A percentile compares a stretch with the other conserved stretches of the same genome.
Conservation (phyloP, 805 yeast species). For the Starmera dryadoides region DNA sequence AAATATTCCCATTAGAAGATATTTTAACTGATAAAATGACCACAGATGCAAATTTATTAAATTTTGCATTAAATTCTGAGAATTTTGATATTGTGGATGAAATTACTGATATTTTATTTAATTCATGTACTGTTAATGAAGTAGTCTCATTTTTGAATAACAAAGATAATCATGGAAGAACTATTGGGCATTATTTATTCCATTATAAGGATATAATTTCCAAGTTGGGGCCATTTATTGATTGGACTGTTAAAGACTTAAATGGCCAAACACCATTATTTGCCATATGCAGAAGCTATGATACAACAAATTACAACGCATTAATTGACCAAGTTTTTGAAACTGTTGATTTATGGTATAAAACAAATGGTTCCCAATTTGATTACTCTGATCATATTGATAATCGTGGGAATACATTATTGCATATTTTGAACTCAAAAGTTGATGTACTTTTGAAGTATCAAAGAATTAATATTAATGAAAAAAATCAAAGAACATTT, state of each 20-base stretch:
- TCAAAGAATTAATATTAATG: conserved; percentile 45
- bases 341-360: conserved; percentile 37
- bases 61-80: conserved; percentile 53
- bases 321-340: conserved; percentile 40
- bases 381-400: conserved; percentile 63
- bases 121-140: conserved; percentile 39
- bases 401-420: conserved; percentile 60
- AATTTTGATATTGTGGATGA: conserved; percentile 37
- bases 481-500: conserved; percentile 45
- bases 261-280: conserved; percentile 75
- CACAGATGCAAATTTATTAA: conserved; percentile 48
- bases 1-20: conserved; percentile 57
- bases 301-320: conserved; percentile 52
- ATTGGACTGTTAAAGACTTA: conserved; percentile 64
- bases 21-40: conserved; percentile 55
- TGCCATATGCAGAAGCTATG: conserved; percentile 72
- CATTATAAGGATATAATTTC: conserved; percentile 46
- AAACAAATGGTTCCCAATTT: conserved; percentile 21
- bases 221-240: conserved; percentile 47
- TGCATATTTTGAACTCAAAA: conserved; percentile 60
- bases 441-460: conserved; percentile 32
- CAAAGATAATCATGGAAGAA: conserved; percentile 46
- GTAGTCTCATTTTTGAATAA: conserved; percentile 38
- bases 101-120: conserved; percentile 35
- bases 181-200: conserved; percentile 68